Conservation (phyloP, 495 filamentous ascomycete species). For the Melanomma pulvis-pyrius region DNA sequence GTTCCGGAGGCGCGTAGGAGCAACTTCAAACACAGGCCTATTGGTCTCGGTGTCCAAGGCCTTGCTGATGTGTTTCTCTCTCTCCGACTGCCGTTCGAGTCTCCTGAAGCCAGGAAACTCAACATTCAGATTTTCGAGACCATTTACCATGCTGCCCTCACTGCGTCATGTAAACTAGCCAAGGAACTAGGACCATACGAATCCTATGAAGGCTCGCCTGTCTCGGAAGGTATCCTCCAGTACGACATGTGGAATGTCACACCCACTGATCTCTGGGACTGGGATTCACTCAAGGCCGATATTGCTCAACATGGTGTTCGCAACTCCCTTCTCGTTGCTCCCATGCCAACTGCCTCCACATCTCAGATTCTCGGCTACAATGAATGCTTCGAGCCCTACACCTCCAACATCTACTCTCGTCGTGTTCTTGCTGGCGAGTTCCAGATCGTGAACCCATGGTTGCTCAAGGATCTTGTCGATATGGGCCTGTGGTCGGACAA, state of each 20-base stretch:
- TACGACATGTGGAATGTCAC: conserved; percentile 98
- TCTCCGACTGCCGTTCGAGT: conserved; percentile 95
- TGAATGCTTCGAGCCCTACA: conserved; percentile 99
- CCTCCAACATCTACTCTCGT: conserved; percentile 98
- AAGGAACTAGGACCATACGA: conserved; percentile 81
- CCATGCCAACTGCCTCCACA: conserved; percentile 96
- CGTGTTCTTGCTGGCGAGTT: conserved; percentile 98
- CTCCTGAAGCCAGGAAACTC: conserved; percentile 84
- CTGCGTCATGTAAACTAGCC: conserved; percentile 82
- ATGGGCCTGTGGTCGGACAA: conserved; percentile 98
- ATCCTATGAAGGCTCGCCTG: conserved; percentile 89
- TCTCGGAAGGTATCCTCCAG: conserved; percentile 93
- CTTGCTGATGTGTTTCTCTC: conserved; percentile 98
- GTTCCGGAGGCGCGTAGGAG: conserved; percentile 88
- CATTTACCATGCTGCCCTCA: conserved; percentile 95
- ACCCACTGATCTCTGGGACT: conserved; percentile 95
- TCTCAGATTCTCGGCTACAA: conserved; percentile 98
- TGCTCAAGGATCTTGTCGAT: conserved; percentile 96
- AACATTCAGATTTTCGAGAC: conserved; percentile 99
- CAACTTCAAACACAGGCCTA: conserved; percentile 93
- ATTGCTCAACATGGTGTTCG: conserved; percentile 90
- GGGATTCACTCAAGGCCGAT: conserved; percentile 82
- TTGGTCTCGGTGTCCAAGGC: conserved; percentile 96
- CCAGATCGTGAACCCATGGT: conserved; percentile 99
- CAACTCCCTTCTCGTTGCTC: conserved; percentile 92